Evolutionary conservation across 2,329 filamentous ascomycete species (phyloP).

Genomic region (Dactylella cylindrospora): DNA sequence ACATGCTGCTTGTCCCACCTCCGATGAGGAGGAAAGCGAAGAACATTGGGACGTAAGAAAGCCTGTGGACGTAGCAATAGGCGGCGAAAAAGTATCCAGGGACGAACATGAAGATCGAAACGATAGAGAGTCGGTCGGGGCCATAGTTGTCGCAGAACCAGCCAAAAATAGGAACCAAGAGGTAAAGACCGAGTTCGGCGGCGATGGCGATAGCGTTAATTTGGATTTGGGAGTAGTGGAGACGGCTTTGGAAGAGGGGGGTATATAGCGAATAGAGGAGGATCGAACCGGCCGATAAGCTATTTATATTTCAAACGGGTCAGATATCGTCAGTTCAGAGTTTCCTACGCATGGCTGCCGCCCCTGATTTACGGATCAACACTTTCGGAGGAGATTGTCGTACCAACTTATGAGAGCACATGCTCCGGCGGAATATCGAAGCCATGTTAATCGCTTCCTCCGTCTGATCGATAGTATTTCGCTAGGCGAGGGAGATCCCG

Average conservation of each 20-base stretch:
- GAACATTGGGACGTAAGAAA: constrained; percentile 78
- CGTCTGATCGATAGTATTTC: constrained; percentile 28
- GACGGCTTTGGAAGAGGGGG: constrained; percentile 78
- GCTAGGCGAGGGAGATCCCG: constrained; percentile 18
- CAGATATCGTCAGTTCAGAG: neutral
- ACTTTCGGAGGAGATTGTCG: neutral
- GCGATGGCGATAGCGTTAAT: constrained; percentile 88
- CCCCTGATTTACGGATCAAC: neutral
- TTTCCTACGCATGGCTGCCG: neutral
- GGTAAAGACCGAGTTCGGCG: constrained; percentile 83
- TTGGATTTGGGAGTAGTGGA: constrained; percentile 86
- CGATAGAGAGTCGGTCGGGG: constrained; percentile 72
- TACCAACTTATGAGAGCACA: constrained; percentile 42
- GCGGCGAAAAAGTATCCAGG: constrained; percentile 81
- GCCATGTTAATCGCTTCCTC: constrained; percentile 30
- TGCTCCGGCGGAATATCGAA: constrained; percentile 30
- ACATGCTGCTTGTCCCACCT: constrained; percentile 82
- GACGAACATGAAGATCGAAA: constrained; percentile 74
- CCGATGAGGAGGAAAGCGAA: constrained; percentile 81
- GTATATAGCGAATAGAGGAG: constrained; percentile 93
- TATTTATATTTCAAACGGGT: too few species aligned
- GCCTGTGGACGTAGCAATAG: constrained; percentile 67
- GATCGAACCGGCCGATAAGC: constrained; percentile 81
- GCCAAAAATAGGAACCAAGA: constrained; percentile 83
- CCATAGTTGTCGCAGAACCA: constrained; percentile 89